phyloP scores from a whole-genome alignment of 2,329 filamentous ascomycete species.

The Mycogone perniciosa region DNA sequence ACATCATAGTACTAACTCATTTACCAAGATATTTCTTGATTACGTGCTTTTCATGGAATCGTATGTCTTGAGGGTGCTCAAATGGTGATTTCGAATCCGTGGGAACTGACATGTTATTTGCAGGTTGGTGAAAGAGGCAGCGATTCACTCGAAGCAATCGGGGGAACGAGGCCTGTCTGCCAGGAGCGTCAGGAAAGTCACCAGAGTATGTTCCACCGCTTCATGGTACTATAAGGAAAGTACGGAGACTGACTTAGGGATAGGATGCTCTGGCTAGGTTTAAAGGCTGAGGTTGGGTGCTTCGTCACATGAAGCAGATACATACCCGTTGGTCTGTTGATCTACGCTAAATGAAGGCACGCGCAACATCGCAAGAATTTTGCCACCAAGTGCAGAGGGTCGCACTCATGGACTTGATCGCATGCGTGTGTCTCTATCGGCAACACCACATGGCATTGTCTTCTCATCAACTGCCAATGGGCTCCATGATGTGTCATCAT shows the following conservation, averaged over 20 bases:
- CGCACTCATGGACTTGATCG: too few species aligned
- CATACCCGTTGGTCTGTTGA: not conserved
- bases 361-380: not conserved
- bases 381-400: too few species aligned
- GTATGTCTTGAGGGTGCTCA: constrained; percentile 30
- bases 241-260: not conserved
- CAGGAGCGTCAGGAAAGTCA: constrained; percentile 69
- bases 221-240: not conserved
- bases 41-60: constrained; percentile 75
- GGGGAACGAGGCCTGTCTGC: constrained; percentile 70
- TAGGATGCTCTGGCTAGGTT: constrained; percentile 63
- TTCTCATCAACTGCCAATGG: too few species aligned
- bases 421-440: too few species aligned
- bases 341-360: not conserved
- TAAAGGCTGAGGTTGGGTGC: constrained; percentile 48
- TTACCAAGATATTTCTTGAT: constrained; percentile 71
- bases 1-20: constrained; percentile 18
- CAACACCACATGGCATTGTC: too few species aligned
- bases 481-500: not conserved
- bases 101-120: constrained; percentile 6
- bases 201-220: constrained; percentile 50
- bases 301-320: not conserved
- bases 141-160: constrained; percentile 66
- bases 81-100: not conserved
- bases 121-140: constrained; percentile 73